These are phyloP conservation scores for Malus sylvestris DNA, from an alignment of 306 rosid species.

Conservation along the genomic window DNA sequence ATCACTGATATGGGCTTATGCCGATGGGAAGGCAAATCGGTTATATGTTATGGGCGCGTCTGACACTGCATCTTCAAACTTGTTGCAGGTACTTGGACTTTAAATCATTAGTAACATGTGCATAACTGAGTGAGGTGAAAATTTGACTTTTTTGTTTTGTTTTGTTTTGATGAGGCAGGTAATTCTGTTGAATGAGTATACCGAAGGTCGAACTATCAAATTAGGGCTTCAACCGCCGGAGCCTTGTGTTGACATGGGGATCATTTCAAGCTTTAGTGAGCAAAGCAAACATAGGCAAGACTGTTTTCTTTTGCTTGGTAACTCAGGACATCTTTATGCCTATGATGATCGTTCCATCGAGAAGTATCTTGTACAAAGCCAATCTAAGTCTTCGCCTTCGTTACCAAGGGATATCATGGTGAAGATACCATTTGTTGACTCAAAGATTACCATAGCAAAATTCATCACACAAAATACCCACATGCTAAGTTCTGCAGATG, in stretches of 20 bases:
- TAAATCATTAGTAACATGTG: background rate
- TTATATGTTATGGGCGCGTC: conserved; percentile 65
- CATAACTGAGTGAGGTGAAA: too few relatives aligned
- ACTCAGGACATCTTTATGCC: conserved; percentile 56
- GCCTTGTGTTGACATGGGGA: conserved; percentile 62
- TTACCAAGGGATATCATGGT: conserved; percentile 64
- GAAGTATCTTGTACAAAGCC: conserved; percentile 66
- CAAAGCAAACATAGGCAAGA: conserved; percentile 64
- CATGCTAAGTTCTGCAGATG: conserved; percentile 35
- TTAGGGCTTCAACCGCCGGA: conserved; percentile 67
- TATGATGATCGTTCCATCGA: conserved; percentile 66
- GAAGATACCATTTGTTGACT: conserved; percentile 68
- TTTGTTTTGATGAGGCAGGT: conserved; percentile 43
- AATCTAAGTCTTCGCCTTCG: conserved; percentile 53
- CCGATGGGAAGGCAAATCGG: conserved; percentile 73
- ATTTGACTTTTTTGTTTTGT: background rate
- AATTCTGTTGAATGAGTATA: conserved; percentile 65
- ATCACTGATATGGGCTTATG: conserved; percentile 62
- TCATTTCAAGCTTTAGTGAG: conserved; percentile 53
- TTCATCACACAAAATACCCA: conserved; percentile 46
- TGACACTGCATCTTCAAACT: conserved; percentile 44
- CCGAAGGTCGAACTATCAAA: conserved; percentile 63
- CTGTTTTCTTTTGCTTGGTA: conserved; percentile 60
- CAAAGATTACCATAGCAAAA: conserved; percentile 59
- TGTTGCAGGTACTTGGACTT: conserved; percentile 50